Conservation (phyloP, 768 basidiomycete species). For the Lactarius hatsudake region DNA sequence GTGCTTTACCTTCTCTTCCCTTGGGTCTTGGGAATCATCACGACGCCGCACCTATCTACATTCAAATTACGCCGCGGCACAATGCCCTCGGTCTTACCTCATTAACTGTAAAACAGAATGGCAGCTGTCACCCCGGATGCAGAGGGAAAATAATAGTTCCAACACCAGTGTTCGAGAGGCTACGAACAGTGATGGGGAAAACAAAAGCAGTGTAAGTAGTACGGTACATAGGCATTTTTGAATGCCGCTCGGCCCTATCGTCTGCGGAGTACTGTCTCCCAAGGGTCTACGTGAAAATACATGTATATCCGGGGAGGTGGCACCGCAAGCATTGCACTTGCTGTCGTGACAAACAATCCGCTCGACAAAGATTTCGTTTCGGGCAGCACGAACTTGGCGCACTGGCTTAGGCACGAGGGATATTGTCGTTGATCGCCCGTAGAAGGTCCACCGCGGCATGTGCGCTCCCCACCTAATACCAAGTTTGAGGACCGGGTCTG, state of each 20-base stretch:
- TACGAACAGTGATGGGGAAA: slow-evolving; percentile 5
- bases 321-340: neutral
- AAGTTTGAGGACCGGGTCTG: neutral
- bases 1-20: neutral
- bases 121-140: neutral
- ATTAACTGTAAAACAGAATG: neutral
- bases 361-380: slow-evolving; percentile 1
- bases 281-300: neutral
- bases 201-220: slow-evolving; percentile 19
- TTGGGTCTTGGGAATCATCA: neutral
- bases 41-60: neutral
- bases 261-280: slow-evolving; percentile 9
- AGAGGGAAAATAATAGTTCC: neutral
- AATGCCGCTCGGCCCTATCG: slow-evolving; percentile 13
- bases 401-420: slow-evolving; percentile 5
- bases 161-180: neutral
- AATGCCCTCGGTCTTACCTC: neutral
- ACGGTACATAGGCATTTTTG: slow-evolving; percentile 15
- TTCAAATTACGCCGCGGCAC: neutral
- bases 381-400: neutral
- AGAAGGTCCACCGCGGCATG: slow-evolving; percentile 25
- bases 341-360: slow-evolving; percentile 3
- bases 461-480: slow-evolving; percentile 23
- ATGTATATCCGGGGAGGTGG: slow-evolving; percentile 5
- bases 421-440: slow-evolving; percentile 21